These are phyloP conservation scores for Apiotrichum domesticum DNA, from an alignment of 1,284 basidiomycete genomes.

Conservation along the genomic window DNA sequence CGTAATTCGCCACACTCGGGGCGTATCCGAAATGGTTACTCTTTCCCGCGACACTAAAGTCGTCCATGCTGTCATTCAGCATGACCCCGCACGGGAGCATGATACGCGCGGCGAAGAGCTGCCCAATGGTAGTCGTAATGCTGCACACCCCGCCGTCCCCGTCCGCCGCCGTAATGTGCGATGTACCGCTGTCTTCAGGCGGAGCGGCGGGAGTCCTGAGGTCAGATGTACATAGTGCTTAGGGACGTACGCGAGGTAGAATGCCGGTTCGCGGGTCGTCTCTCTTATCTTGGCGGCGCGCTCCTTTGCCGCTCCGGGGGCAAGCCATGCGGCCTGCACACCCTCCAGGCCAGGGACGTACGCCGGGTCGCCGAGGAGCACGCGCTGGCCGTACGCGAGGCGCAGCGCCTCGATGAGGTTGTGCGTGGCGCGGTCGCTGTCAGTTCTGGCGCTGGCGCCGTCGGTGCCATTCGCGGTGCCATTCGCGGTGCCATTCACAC, in stretches of 20 bases:
- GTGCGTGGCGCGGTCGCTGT: conserved; percentile 15
- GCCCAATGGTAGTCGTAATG: conserved; percentile 41
- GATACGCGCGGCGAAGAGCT: conserved; percentile 37
- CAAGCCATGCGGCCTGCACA: conserved; percentile 24
- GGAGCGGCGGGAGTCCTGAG: neutral
- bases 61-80: conserved; percentile 43
- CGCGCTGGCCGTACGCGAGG: conserved; percentile 38
- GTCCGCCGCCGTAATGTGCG: conserved; percentile 40
- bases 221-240: neutral
- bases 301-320: neutral
- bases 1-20: conserved; percentile 34
- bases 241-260: conserved; percentile 1
- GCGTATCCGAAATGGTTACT: conserved; percentile 39
- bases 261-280: too few species aligned
- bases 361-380: conserved; percentile 36
- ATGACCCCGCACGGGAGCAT: conserved; percentile 41
- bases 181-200: conserved; percentile 28
- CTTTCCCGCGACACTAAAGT: conserved; percentile 37
- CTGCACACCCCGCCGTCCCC: conserved; percentile 31
- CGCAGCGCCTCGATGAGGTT: conserved; percentile 29
- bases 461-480: neutral
- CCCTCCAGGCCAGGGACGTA: conserved; percentile 27
- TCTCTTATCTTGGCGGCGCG: too few species aligned
- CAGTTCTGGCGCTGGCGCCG: neutral
- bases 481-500: conserved; percentile 13